These are phyloP conservation scores for Jamesozyma jinghongensis DNA, from an alignment of 805 yeast species.

Conservation along the genomic window DNA sequence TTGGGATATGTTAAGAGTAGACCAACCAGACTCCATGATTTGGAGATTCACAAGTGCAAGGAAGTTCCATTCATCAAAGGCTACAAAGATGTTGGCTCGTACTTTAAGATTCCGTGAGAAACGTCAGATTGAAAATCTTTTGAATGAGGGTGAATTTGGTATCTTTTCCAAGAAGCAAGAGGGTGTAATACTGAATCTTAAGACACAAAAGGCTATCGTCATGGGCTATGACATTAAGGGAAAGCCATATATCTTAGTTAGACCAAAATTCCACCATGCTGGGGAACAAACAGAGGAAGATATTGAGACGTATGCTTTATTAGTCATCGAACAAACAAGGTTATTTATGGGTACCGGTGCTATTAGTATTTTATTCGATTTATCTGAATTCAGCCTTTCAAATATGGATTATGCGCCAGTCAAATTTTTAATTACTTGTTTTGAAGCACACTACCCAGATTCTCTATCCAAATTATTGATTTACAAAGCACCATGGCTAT, in stretches of 20 bases:
- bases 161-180: constrained; percentile 39
- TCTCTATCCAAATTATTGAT: constrained; percentile 75
- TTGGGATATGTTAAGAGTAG: constrained; percentile 60
- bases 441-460: constrained; percentile 97
- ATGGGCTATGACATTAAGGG: constrained; percentile 64
- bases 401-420: constrained; percentile 93
- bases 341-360: constrained; percentile 68
- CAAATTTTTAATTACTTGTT: constrained; percentile 77
- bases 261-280: constrained; percentile 69
- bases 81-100: constrained; percentile 60
- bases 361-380: constrained; percentile 77
- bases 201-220: constrained; percentile 60
- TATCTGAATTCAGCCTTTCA: constrained; percentile 75
- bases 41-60: constrained; percentile 79
- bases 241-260: constrained; percentile 73
- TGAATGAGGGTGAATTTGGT: constrained; percentile 65
- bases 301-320: constrained; percentile 63
- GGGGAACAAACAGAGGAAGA: constrained; percentile 61
- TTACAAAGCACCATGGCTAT: constrained; percentile 96
- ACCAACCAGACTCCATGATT: constrained; percentile 69
- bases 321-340: constrained; percentile 75
- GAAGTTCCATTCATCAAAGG: constrained; percentile 67
- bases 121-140: constrained; percentile 49
- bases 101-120: constrained; percentile 73
- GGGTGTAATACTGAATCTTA: constrained; percentile 36